Base-by-base conservation (phyloP, 345 rosid species). In the Cardiospermum halicacabum region DNA sequence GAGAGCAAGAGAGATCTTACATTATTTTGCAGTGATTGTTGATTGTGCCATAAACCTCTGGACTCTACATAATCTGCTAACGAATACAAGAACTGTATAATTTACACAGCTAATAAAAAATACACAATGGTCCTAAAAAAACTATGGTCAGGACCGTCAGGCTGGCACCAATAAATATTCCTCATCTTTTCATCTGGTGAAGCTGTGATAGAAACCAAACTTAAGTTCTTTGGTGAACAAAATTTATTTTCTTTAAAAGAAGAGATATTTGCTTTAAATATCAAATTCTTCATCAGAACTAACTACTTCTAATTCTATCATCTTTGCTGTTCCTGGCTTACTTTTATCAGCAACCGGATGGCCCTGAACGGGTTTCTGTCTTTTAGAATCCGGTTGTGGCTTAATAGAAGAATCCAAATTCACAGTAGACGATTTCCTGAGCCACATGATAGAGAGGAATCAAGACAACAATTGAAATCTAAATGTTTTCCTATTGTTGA, bases 231-330 rank as follows among this genome's bases (percentile, higher is more conserved):
- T 18, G n/a, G 9, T 45, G 9, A 32, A 63, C 31, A 1, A 26
- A 22, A 57, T 62, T 39, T 6, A 71, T 30, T 25, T 43, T 36
- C 13, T 9, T 31, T 27, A 36, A 19, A 30, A 13, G 53, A 47
- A 2, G 11, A 51, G 15, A 19, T 10, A n/a, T 10, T 19, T 16
- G 16, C 50, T 22, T n/a, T 19, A 53, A 45, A 11, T 25, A 68
- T 76, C 70, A 81, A 15, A 60, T 21, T 87, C 96, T 53, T 89
- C 93, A 27, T 88, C 97, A 5, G 94, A 93, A 75, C 82, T 81
- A 75, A 77, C 70, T 42, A 78, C 60, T 47, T 88, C 85, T 21
- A 91, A 60, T 71, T 85, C 87, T 70, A 93, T 91, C 90, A 82
- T 77, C 73, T 81, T 86, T 53, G 58, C 84, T n/a, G 53, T 34